Evolutionary conservation across 1,139 yeast genomes (phyloP), one percentile per base, ranked within the genome.

Genomic region (Geotrichum reessii): DNA sequence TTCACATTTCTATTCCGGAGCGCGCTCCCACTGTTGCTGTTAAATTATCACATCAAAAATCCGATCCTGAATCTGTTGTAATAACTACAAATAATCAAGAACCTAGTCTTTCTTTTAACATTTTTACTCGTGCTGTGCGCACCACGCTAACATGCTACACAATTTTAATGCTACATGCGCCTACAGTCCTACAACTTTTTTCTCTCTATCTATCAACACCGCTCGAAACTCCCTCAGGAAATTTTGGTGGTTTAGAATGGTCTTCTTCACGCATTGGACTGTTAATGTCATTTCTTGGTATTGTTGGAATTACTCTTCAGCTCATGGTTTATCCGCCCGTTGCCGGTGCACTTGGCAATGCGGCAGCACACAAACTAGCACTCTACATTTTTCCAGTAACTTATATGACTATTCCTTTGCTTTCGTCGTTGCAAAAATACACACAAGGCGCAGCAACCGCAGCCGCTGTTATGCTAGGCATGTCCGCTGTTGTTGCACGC

Each of bases 141-240:
- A 63, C 66, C 33, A 69, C 71, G 1, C 63, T 68, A 21, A 52
- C 61, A 7, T 63, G 67, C 48, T 66, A 66, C 50, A 60, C 58
- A 24, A 57, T 67, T 27, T 70, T 81, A 60, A 75, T 81, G 57
- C 71, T 83, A 59, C 87, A 83, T 66, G 69, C 75, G 19, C 76
- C 83, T 9, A 77, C 82, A 3, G 83, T 78, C 68, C 74, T 76
- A 59, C 87, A 84, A 66, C 79, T 84, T 62, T 71, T 83, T 48
- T 87, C 88, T 4, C 79, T 84, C 5, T 81, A 81, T 58, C 69
- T 84, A 49, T 85, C 88, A 0, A 77, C 83, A 8, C 77, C 80
- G 31, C 73, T 79, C 50, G 71, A 24, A 9, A 50, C 47, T 66
- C 81, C 81, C 1, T 21, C 53, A 27, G 19, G 54, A 40, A 28